phyloP scores from a whole-genome alignment of 306 rosid species.

The Datisca glomerata region DNA sequence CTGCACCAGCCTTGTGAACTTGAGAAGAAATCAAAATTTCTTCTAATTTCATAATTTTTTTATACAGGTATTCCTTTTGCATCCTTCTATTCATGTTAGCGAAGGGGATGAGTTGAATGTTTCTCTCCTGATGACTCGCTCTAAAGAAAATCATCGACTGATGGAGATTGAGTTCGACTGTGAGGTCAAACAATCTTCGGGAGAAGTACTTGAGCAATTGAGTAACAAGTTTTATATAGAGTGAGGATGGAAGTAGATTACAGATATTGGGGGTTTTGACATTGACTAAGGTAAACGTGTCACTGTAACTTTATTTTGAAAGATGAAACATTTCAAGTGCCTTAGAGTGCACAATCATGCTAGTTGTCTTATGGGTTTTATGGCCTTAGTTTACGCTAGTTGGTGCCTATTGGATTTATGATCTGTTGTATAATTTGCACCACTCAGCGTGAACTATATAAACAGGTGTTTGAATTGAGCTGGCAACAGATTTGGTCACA shows the following conservation, averaged over 20 bases:
- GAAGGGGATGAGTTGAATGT: conserved; percentile 54
- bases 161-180: conserved; percentile 87
- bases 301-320: no score
- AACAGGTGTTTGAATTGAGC: no score
- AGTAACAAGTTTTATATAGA: conserved; percentile 69
- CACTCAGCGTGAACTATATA: no score
- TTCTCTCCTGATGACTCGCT: conserved; percentile 77
- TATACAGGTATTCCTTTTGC: conserved; percentile 69
- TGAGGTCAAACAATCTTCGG: conserved; percentile 49
- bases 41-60: conserved; percentile 1
- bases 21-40: no score
- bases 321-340: no score
- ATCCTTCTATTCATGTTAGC: conserved; percentile 43
- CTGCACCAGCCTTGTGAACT: no score
- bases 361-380: no score
- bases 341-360: no score
- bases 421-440: no score
- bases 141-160: conserved; percentile 81
- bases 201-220: conserved; percentile 39
- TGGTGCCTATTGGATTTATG: no score
- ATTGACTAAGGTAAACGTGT: conserved; percentile 19
- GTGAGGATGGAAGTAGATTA: conserved; percentile 28
- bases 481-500: no score
- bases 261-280: conserved; percentile 12
- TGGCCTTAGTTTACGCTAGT: no score